phyloP scores from a whole-genome alignment of 768 basidiomycete species.

The Piloderma croceum region DNA sequence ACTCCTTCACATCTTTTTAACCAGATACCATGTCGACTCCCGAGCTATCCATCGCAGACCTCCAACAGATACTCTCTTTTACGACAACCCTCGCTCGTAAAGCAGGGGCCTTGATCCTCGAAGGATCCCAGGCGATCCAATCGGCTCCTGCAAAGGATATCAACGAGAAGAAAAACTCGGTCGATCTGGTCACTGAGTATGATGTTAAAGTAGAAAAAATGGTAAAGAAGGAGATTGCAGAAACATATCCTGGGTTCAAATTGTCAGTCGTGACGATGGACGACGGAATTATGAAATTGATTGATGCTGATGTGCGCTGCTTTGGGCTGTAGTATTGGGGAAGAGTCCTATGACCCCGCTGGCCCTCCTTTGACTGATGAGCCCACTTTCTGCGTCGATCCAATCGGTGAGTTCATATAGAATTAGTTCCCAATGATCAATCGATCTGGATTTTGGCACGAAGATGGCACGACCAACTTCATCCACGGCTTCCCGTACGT shows the following conservation, averaged over 20 bases:
- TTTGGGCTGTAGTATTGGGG: slow-evolving; percentile 65
- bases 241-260: slow-evolving; percentile 66
- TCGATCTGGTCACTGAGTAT: slow-evolving; percentile 92
- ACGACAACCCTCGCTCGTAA: slow-evolving; percentile 63
- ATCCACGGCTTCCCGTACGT: slow-evolving; percentile 82
- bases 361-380: slow-evolving; percentile 78
- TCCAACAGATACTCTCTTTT: slow-evolving; percentile 62
- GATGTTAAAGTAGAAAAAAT: slow-evolving; percentile 88
- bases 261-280: too few species aligned
- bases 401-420: slow-evolving; percentile 59
- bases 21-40: slow-evolving; percentile 22
- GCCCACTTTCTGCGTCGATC: slow-evolving; percentile 95
- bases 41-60: slow-evolving; percentile 30
- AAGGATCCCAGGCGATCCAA: slow-evolving; percentile 69
- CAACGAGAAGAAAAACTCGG: slow-evolving; percentile 87
- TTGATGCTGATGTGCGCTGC: too few species aligned
- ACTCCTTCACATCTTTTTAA: background rate
- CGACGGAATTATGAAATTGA: too few species aligned
- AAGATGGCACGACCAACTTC: slow-evolving; percentile 88
- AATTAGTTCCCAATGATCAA: background rate
- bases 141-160: slow-evolving; percentile 43
- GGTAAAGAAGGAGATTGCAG: slow-evolving; percentile 62
- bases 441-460: background rate
- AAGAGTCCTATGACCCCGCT: slow-evolving; percentile 85
- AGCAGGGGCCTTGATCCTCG: slow-evolving; percentile 71